These are phyloP conservation scores for Begonia loranthoides DNA, from an alignment of 306 rosid genomes.

Conservation along the genomic window DNA sequence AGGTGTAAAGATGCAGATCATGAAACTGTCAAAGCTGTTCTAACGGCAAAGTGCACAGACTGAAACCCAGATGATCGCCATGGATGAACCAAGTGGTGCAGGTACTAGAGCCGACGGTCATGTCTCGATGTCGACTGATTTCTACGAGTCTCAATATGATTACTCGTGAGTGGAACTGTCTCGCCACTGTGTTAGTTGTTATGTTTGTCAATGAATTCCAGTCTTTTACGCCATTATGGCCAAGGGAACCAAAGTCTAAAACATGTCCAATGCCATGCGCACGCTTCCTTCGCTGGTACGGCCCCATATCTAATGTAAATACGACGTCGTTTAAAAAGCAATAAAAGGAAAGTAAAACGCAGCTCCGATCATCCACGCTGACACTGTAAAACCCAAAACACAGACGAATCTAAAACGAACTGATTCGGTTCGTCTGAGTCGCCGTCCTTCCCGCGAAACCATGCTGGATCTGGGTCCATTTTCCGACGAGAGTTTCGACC, in stretches of 20 bases:
- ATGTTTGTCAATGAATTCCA: too few species aligned
- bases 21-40: slow-evolving; percentile 55
- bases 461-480: slow-evolving; percentile 95
- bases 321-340: too few species aligned
- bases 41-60: slow-evolving; percentile 77
- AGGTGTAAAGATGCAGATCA: slow-evolving; percentile 54
- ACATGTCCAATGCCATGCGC: too few species aligned
- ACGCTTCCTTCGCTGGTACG: too few species aligned
- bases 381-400: slow-evolving; percentile 1
- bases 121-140: slow-evolving; percentile 74
- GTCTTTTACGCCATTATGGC: too few species aligned
- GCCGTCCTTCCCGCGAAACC: slow-evolving; percentile 14
- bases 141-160: slow-evolving; percentile 82
- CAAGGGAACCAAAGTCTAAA: too few species aligned
- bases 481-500: slow-evolving; percentile 68
- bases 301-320: too few species aligned
- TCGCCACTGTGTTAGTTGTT: too few species aligned
- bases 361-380: too few species aligned
- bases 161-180: too few species aligned
- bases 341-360: too few species aligned
- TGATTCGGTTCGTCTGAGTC: slow-evolving; percentile 1
- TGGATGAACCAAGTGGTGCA: slow-evolving; percentile 73
- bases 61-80: slow-evolving; percentile 69
- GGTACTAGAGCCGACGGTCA: slow-evolving; percentile 69
- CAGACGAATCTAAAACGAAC: background rate